A percentile compares a stretch with the other conserved stretches of the same genome.
phyloP scores from a whole-genome alignment of 2,329 filamentous ascomycete genomes.

The Aspergillus versicolor region DNA sequence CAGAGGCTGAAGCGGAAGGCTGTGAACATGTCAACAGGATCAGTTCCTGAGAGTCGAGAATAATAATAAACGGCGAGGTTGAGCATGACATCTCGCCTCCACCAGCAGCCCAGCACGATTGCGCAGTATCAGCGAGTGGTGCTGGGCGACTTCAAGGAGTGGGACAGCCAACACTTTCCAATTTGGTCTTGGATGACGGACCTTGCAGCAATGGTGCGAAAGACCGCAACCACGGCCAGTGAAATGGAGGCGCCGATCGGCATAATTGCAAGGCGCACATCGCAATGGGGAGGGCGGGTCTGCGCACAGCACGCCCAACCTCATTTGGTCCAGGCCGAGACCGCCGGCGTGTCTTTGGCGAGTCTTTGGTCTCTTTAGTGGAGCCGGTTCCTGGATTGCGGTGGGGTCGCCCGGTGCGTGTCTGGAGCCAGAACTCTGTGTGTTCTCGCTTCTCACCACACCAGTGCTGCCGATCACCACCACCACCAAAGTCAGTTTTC shows the following conservation, averaged over 20 bases:
- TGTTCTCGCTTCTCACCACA: neutral
- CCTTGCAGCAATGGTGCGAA: conserved; percentile 5
- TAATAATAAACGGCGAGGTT: neutral
- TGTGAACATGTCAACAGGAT: too few species aligned
- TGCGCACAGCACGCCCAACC: conserved; percentile 4
- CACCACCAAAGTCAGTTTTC: too few species aligned
- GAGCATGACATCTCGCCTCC: too few species aligned
- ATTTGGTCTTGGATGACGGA: neutral
- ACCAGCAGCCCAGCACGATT: too few species aligned
- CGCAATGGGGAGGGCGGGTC: conserved; percentile 10
- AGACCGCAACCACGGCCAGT: conserved; percentile 8
- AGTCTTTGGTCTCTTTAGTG: conserved; percentile 8
- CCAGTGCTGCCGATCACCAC: neutral
- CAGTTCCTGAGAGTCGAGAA: neutral
- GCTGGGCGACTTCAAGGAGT: neutral
- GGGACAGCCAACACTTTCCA: too few species aligned
- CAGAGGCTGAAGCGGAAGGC: neutral
- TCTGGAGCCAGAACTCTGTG: neutral
- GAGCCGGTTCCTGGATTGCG: conserved; percentile 19
- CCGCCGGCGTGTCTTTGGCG: conserved; percentile 19
- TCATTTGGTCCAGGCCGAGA: conserved; percentile 22
- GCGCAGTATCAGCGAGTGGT: neutral
- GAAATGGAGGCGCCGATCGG: conserved; percentile 10
- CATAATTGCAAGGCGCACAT: conserved; percentile 18
- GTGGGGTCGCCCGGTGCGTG: conserved; percentile 21